Evolutionary conservation across 495 filamentous ascomycete species (phyloP), one percentile per base, ranked within the genome.

Genomic region (Neohortaea acidophila): DNA sequence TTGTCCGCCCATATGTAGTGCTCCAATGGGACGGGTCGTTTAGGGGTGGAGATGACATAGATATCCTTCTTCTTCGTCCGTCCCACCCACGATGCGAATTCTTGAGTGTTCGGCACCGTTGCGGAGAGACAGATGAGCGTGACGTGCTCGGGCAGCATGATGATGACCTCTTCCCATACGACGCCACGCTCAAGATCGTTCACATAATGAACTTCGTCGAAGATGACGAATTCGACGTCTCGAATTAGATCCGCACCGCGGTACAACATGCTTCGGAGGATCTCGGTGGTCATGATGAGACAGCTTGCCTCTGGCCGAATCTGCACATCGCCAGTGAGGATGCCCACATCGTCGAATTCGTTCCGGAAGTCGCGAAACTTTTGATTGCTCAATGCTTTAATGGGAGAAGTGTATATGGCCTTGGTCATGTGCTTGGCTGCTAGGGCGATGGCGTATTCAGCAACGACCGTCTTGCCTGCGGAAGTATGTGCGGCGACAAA

Each of bases 401-500:
- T 97, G 2, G 89, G 89, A 4, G 89, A 97, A 1, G 89, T 97
- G 57, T 97, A 97, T 47, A 97, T 94, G 21, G 89, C 86, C 46
- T 97, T 97, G 20, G 89, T 97, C 89, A 94, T 96, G 55, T 96
- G 89, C 50, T 85, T 91, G 4, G 80, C 80, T 19, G 89, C 89
- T 47, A 97, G 63, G 2, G 91, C 84, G 59, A 97, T 97, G 19
- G 84, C 89, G 59, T 97, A 97, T 52, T 97, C 89, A 17, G 89
- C 89, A 5, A 97, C 89, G 1, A 96, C 89, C 2, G 89, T 97
- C 66, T 97, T 97, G 24, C 89, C 89, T 20, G 89, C 89, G 14
- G 91, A 97, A 0, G 89, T 97, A 57, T 97, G 89, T 3, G 89
- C 89, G n/a, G 91, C 89, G 20, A 97, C 91, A 52, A 97, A 97